phyloP scores from a whole-genome alignment of 2,329 filamentous ascomycete genomes.

The Ceratocystis colombiana region DNA sequence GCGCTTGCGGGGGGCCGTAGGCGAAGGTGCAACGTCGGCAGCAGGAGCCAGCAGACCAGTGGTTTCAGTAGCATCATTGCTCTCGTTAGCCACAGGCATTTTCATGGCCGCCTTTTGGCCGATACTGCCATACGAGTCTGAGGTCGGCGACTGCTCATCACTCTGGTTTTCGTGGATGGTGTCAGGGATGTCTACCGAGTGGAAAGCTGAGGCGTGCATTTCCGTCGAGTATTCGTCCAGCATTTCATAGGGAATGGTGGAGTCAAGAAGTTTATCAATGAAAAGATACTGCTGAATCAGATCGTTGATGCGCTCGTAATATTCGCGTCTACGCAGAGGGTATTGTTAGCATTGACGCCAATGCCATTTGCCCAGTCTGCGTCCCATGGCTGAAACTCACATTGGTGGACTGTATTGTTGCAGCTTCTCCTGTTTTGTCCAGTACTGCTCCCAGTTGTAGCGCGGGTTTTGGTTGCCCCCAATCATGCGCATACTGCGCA shows the following conservation, averaged over 20 bases:
- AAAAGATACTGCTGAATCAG: conserved; percentile 87
- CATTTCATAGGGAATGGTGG: conserved; percentile 80
- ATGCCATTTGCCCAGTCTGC: not conserved
- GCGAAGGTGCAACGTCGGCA: conserved; percentile 28
- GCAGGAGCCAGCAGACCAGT: conserved; percentile 29
- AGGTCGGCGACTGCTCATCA: conserved; percentile 27
- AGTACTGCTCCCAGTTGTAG: conserved; percentile 80
- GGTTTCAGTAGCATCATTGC: conserved; percentile 25
- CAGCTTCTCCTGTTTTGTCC: conserved; percentile 63
- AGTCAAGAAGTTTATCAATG: conserved; percentile 83
- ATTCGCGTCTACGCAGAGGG: conserved; percentile 49
- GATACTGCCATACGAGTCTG: conserved; percentile 30
- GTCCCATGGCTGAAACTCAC: conserved; percentile 33
- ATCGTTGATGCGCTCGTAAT: conserved; percentile 83
- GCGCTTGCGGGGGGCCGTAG: conserved; percentile 51
- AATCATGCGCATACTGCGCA: conserved; percentile 76
- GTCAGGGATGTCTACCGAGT: conserved; percentile 51
- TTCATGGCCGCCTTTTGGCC: conserved; percentile 28
- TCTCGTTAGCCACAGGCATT: conserved; percentile 31
- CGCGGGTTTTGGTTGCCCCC: conserved; percentile 79
- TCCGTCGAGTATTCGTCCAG: conserved; percentile 75
- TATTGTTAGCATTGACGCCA: not conserved
- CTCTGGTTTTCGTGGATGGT: conserved; percentile 58
- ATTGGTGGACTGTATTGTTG: conserved; percentile 60
- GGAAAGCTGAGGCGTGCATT: conserved; percentile 45